Evolutionary conservation across 2,329 filamentous ascomycete genomes (phyloP).

Genomic region (Phyllachora maydis): DNA sequence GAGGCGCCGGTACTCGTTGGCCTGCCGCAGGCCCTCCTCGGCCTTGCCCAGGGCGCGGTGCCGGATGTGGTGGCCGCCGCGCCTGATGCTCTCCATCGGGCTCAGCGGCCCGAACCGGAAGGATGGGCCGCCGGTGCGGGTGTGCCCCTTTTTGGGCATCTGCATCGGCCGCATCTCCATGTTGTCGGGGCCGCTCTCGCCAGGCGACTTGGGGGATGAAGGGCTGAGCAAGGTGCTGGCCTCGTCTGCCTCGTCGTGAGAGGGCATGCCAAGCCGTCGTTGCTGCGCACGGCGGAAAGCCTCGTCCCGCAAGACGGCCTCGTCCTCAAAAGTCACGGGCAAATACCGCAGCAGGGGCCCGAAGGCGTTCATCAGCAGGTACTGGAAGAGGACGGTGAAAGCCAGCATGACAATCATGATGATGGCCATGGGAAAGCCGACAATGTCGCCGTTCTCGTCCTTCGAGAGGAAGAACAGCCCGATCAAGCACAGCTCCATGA

Average conservation of each 20-base stretch:
- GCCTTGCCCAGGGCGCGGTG: slow-evolving; percentile 21
- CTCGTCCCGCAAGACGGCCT: slow-evolving; percentile 77
- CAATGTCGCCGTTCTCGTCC: slow-evolving; percentile 27
- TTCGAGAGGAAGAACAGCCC: slow-evolving; percentile 70
- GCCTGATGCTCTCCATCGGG: slow-evolving; percentile 22
- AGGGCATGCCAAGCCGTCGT: slow-evolving; percentile 41
- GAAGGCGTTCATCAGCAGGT: slow-evolving; percentile 66
- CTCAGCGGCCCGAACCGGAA: slow-evolving; percentile 13
- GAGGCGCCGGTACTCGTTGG: slow-evolving; percentile 23
- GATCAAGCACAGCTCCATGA: slow-evolving; percentile 81
- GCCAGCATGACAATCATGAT: slow-evolving; percentile 60
- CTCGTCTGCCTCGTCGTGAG: slow-evolving; percentile 22
- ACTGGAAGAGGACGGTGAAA: slow-evolving; percentile 59
- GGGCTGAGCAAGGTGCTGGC: slow-evolving; percentile 10
- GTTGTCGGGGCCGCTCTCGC: too few species aligned
- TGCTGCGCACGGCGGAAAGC: slow-evolving; percentile 69
- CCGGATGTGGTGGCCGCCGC: slow-evolving; percentile 25
- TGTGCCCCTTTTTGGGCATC: background rate
- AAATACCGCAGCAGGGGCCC: slow-evolving; percentile 71
- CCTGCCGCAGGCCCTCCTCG: slow-evolving; percentile 17
- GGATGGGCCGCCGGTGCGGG: slow-evolving; percentile 2
- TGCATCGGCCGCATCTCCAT: slow-evolving; percentile 15
- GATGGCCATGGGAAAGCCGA: slow-evolving; percentile 59
- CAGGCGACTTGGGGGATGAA: too few species aligned
- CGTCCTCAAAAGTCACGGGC: slow-evolving; percentile 88